A percentile compares a stretch with the other conserved stretches of the same genome.
phyloP scores from a whole-genome alignment of 2,329 filamentous ascomycete genomes.

The Pseudogymnoascus sp. region DNA sequence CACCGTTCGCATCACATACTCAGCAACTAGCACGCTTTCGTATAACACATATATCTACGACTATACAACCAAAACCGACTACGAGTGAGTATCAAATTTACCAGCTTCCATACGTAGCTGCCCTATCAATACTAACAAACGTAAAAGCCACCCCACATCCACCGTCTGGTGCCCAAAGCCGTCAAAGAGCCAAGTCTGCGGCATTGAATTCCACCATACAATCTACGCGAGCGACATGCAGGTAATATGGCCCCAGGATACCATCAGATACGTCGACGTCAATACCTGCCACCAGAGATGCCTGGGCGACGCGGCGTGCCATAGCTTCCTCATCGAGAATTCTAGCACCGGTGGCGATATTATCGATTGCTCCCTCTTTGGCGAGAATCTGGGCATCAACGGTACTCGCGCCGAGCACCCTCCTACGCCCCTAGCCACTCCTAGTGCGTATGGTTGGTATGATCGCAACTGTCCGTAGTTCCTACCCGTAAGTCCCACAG shows the following conservation, averaged over 20 bases:
- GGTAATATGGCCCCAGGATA: not conserved
- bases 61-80: not conserved
- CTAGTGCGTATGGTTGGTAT: not conserved
- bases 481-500: not conserved
- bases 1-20: not conserved
- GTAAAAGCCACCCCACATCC: not conserved
- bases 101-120: not conserved
- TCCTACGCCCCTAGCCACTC: not conserved
- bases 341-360: not conserved
- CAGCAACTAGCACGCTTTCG: not conserved
- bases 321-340: not conserved
- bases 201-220: not conserved
- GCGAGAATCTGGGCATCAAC: not conserved
- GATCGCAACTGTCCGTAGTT: not conserved
- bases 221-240: not conserved
- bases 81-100: not conserved
- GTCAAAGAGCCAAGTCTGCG: not conserved
- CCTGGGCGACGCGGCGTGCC: not conserved
- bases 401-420: not conserved
- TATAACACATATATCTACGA: not conserved
- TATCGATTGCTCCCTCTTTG: not conserved
- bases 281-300: not conserved
- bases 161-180: not conserved
- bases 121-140: not conserved
- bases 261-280: not conserved